Evolutionary conservation across 345 rosid genomes (phyloP).

Genomic region (Populus nigra): DNA sequence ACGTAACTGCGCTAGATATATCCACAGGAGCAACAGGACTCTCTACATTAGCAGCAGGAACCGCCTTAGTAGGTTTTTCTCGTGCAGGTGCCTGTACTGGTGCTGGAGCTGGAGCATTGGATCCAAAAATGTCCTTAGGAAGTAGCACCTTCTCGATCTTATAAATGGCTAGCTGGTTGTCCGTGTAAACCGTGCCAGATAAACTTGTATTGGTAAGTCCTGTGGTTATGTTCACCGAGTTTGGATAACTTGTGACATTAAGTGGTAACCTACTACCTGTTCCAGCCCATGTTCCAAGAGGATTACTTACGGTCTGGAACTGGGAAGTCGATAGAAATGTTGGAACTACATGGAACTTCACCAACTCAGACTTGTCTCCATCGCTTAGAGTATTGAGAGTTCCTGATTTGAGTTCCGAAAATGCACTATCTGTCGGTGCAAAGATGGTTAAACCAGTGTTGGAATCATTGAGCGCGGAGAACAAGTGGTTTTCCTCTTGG

Average conservation of each 20-base stretch:
- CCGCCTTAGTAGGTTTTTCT: not conserved
- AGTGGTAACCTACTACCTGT: not conserved
- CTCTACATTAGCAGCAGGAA: not conserved
- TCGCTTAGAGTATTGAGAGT: not conserved
- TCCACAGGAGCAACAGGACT: not conserved
- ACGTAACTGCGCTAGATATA: not conserved
- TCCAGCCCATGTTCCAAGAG: not conserved
- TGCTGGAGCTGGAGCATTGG: not conserved
- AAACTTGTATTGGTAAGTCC: not conserved
- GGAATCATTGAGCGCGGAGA: not conserved
- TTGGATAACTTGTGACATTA: not conserved
- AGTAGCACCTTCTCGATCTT: not conserved
- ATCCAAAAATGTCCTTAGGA: not conserved
- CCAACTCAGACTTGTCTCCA: not conserved
- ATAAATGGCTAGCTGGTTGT: not conserved
- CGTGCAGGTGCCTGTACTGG: not conserved
- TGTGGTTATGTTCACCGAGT: not conserved
- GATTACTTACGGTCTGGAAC: not conserved
- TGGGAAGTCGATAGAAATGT: not conserved
- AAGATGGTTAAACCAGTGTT: not conserved
- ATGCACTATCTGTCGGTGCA: not conserved
- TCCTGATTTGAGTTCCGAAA: not conserved
- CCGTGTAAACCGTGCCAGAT: not conserved
- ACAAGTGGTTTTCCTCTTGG: not conserved
- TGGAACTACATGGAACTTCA: not conserved